Evolutionary conservation across 805 yeast species (phyloP).

Genomic region (Pichia paraexigua): DNA sequence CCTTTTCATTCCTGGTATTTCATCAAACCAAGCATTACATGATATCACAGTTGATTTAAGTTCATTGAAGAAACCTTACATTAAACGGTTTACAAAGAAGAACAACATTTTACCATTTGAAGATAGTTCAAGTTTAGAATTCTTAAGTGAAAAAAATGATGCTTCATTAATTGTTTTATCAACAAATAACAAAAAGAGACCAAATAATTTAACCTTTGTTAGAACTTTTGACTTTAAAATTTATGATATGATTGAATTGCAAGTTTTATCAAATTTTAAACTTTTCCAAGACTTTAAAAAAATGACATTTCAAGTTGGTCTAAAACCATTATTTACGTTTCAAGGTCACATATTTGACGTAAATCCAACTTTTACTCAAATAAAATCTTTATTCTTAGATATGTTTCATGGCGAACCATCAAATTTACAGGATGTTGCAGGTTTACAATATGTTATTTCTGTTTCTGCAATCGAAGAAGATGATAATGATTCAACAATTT

Average conservation of each 20-base stretch:
- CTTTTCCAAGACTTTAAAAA: conserved; percentile 74
- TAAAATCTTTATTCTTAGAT: conserved; percentile 84
- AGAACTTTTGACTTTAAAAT: conserved; percentile 87
- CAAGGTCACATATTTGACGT: conserved; percentile 88
- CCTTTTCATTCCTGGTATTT: conserved; percentile 83
- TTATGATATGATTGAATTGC: conserved; percentile 90
- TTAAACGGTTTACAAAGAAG: conserved; percentile 79
- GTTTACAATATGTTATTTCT: conserved; percentile 84
- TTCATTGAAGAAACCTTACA: conserved; percentile 85
- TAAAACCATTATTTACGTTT: conserved; percentile 91
- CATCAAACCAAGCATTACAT: conserved; percentile 70
- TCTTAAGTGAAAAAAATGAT: conserved; percentile 93
- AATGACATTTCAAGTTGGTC: conserved; percentile 74
- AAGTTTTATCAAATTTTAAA: conserved; percentile 60
- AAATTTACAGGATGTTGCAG: conserved; percentile 85
- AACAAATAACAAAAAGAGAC: conserved; percentile 82
- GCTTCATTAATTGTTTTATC: conserved; percentile 74
- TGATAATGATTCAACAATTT: conserved; percentile 54
- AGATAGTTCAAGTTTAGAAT: conserved; percentile 76
- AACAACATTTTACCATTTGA: conserved; percentile 91
- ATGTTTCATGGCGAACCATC: conserved; percentile 82
- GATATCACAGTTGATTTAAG: conserved; percentile 84
- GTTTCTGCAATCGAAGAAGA: conserved; percentile 69
- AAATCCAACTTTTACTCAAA: conserved; percentile 76
- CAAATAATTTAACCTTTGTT: conserved; percentile 78